A percentile compares a stretch with the other conserved stretches of the same genome.
These are phyloP conservation scores for Volvox reticuliferus DNA, from an alignment of 139 green algal genomes.

Conservation along the genomic window DNA sequence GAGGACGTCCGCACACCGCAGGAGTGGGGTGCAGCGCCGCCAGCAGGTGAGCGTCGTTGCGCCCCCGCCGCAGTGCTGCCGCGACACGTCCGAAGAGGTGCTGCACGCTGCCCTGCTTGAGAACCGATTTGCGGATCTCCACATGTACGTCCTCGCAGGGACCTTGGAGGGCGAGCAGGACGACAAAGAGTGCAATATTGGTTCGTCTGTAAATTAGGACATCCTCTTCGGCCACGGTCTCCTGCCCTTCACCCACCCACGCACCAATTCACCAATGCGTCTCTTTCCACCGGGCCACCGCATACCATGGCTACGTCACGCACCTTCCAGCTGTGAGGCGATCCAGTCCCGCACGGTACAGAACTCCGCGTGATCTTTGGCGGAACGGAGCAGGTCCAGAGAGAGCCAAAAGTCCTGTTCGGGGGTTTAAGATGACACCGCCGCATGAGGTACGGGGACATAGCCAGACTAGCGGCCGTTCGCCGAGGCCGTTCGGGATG, in stretches of 20 bases:
- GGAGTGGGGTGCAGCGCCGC: conserved; percentile 90
- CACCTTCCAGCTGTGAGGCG: conserved; percentile 61
- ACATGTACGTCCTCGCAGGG: conserved; percentile 73
- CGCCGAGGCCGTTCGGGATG: too few species aligned
- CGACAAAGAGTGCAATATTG: background rate
- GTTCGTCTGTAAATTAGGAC: too few species aligned
- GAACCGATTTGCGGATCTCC: conserved; percentile 90
- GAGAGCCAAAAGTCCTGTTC: conserved; percentile 88
- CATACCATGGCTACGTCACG: background rate
- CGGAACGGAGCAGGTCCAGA: conserved; percentile 85
- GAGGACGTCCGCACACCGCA: conserved; percentile 91
- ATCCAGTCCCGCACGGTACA: conserved; percentile 89
- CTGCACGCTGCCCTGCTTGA: conserved; percentile 92
- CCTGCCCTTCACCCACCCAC: background rate
- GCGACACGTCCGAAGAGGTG: conserved; percentile 95
- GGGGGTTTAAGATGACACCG: background rate
- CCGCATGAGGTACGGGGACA: too few species aligned
- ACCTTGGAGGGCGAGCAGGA: background rate
- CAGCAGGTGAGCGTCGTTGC: conserved; percentile 82
- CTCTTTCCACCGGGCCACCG: background rate
- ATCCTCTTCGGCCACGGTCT: background rate
- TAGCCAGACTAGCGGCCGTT: too few species aligned
- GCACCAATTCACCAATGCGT: background rate
- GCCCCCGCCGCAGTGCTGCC: conserved; percentile 72
- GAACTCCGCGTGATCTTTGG: conserved; percentile 98